A percentile compares a stretch with the other conserved stretches of the same genome.
Conservation (phyloP, 73 alveolate species). For the Loxodes magnus region DNA sequence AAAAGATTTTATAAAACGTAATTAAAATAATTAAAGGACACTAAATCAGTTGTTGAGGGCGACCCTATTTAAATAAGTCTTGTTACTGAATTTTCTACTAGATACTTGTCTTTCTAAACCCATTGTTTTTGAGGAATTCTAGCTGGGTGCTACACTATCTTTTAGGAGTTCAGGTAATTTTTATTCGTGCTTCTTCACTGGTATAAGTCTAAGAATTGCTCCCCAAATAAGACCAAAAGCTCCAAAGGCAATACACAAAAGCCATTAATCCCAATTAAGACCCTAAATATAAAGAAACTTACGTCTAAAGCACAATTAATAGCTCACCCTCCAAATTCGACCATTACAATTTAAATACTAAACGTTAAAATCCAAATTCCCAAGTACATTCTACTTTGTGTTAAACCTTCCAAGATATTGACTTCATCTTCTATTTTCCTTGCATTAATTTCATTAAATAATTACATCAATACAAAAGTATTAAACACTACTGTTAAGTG, state of each 20-base stretch:
- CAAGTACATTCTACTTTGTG: constrained; percentile 40
- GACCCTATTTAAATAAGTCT: no score
- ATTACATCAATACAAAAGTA: constrained; percentile 62
- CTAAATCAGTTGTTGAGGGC: no score
- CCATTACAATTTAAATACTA: constrained; percentile 40
- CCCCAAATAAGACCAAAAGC: constrained; percentile 18
- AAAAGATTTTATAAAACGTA: no score
- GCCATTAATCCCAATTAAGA: constrained; percentile 58
- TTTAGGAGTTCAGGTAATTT: no score
- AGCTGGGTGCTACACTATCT: no score
- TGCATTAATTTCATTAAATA: constrained; percentile 72
- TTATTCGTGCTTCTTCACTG: no score
- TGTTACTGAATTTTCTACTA: no score
- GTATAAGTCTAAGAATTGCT: constrained; percentile 4
- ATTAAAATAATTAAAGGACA: no score
- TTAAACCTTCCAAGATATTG: constrained; percentile 59
- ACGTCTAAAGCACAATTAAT: constrained; percentile 42
- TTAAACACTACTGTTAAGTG: constrained; percentile 77
- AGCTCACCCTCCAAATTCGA: constrained; percentile 54
- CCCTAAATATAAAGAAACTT: no score
- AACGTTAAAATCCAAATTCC: constrained; percentile 46
- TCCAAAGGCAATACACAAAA: constrained; percentile 61
- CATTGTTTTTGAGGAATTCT: no score
- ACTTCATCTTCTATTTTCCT: constrained; percentile 77
- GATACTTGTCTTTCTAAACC: no score